Percentiles rank a stretch among this genome's conserved stretches.
These are phyloP conservation scores for Jatropha multifida DNA, from an alignment of 441 rosid species.

Conservation along the genomic window DNA sequence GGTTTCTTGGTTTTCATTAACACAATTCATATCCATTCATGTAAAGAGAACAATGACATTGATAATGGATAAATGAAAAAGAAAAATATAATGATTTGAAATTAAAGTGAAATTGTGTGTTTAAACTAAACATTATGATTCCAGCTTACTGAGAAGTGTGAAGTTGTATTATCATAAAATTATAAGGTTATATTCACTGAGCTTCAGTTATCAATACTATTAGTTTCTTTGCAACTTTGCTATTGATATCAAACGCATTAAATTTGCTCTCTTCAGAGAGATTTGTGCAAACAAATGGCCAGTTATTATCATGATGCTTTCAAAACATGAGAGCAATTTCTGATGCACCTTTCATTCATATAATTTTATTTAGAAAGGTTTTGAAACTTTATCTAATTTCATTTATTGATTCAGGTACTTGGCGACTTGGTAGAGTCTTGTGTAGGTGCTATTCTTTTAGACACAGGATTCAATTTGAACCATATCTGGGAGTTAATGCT, in stretches of 20 bases:
- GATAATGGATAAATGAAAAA: background rate
- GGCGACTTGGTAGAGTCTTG: slow-evolving; percentile 95
- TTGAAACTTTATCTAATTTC: slow-evolving; percentile 12
- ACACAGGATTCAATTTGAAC: slow-evolving; percentile 74
- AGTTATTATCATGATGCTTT: background rate
- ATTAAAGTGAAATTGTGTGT: background rate
- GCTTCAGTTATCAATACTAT: background rate
- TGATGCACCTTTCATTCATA: background rate
- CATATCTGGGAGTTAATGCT: slow-evolving; percentile 74
- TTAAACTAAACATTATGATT: background rate
- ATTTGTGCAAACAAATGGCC: background rate
- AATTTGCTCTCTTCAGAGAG: background rate
- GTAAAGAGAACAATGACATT: background rate
- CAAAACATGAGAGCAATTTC: background rate
- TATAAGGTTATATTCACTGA: background rate
- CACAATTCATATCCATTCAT: background rate
- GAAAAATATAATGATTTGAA: background rate
- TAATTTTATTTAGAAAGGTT: slow-evolving; percentile 16
- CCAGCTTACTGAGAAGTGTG: background rate
- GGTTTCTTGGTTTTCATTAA: background rate
- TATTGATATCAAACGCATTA: background rate
- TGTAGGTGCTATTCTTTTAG: slow-evolving; percentile 82
- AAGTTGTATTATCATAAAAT: background rate
- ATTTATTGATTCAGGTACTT: slow-evolving; percentile 58
- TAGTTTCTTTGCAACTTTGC: background rate